These are phyloP conservation scores for Phytopythium sindhum DNA, from an alignment of 352 stramenopile species.

Conservation along the genomic window DNA sequence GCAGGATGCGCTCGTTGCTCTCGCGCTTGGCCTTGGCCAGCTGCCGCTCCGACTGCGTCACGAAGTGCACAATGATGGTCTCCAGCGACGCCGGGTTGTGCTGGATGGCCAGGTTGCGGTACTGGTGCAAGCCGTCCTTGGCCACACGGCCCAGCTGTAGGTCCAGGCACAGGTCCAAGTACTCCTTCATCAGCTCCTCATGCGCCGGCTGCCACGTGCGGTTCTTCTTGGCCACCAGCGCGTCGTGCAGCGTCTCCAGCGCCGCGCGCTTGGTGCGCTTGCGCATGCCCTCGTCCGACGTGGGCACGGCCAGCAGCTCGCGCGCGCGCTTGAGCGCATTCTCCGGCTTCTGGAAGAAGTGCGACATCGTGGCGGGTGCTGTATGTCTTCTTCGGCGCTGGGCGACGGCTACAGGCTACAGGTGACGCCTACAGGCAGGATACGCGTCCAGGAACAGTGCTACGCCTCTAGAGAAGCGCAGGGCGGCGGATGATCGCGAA, in stretches of 20 bases:
- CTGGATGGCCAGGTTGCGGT: slow-evolving; percentile 94
- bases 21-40: slow-evolving; percentile 83
- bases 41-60: slow-evolving; percentile 86
- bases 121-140: slow-evolving; percentile 99
- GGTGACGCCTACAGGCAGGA: too few relatives aligned
- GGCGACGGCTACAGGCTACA: neutral
- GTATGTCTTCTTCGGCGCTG: neutral
- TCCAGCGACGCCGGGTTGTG: slow-evolving; percentile 95
- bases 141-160: slow-evolving; percentile 91
- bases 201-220: slow-evolving; percentile 97
- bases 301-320: slow-evolving; percentile 80
- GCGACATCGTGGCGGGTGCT: slow-evolving; percentile 43
- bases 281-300: slow-evolving; percentile 59
- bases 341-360: slow-evolving; percentile 90
- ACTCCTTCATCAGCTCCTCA: slow-evolving; percentile 96
- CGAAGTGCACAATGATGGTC: slow-evolving; percentile 92
- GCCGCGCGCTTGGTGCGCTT: slow-evolving; percentile 81
- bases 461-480: too few relatives aligned
- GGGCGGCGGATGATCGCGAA: too few relatives aligned
- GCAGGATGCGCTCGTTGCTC: slow-evolving; percentile 84
- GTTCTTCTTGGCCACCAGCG: slow-evolving; percentile 93
- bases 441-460: too few relatives aligned
- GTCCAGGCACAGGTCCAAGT: slow-evolving; percentile 96
- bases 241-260: slow-evolving; percentile 91
- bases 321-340: slow-evolving; percentile 90